Conservation (phyloP, 441 rosid species). For the Pelargonium australe region DNA sequence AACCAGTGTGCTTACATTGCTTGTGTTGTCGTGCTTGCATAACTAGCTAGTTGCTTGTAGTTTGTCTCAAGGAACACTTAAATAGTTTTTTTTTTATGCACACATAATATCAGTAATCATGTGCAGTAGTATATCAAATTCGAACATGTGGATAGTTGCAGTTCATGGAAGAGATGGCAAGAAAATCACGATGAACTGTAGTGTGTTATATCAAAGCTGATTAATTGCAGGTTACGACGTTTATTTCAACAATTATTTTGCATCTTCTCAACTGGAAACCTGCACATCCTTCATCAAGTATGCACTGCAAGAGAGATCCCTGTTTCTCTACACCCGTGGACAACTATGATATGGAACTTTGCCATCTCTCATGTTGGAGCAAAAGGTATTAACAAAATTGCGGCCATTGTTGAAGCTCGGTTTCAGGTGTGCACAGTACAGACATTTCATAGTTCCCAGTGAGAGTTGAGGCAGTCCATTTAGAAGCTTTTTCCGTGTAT, state of each 20-base stretch:
- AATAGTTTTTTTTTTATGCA: background rate
- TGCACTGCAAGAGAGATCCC: conserved; percentile 17
- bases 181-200: background rate
- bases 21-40: conserved; percentile 1
- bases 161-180: background rate
- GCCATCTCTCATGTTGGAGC: conserved; percentile 5
- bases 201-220: background rate
- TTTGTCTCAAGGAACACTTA: background rate
- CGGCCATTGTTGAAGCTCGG: conserved; percentile 16
- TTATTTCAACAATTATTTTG: conserved; percentile 14
- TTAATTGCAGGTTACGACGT: conserved; percentile 24
- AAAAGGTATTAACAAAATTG: conserved; percentile 10
- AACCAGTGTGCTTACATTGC: background rate
- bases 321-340: conserved; percentile 6
- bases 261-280: conserved; percentile 14
- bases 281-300: conserved; percentile 3
- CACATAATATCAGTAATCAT: background rate
- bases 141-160: background rate
- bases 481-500: conserved; percentile 26
- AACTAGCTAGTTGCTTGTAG: background rate
- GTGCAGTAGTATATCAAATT: background rate
- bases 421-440: conserved; percentile 30
- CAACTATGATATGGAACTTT: background rate
- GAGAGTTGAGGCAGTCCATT: conserved; percentile 11
- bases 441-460: conserved; percentile 18